Percentiles rank a stretch among this genome's conserved stretches.
phyloP scores from a whole-genome alignment of 2,329 filamentous ascomycete species.

The Volutella citrinella region DNA sequence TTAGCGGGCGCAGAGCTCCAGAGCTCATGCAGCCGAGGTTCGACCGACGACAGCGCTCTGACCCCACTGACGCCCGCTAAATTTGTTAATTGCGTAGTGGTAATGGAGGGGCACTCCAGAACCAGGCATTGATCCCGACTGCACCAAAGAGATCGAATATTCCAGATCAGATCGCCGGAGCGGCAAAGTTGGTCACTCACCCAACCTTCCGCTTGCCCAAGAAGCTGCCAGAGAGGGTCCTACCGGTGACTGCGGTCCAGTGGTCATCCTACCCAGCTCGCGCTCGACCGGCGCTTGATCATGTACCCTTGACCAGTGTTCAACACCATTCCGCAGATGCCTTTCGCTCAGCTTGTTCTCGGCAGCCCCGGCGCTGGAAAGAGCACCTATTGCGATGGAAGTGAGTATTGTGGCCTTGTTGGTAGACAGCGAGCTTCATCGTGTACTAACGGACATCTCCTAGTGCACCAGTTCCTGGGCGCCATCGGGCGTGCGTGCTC shows the following conservation, averaged over 20 bases:
- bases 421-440: too few relatives aligned
- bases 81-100: too few relatives aligned
- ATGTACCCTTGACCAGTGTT: slow-evolving; percentile 25
- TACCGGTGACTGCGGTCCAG: too few relatives aligned
- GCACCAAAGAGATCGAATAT: too few relatives aligned
- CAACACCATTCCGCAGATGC: too few relatives aligned
- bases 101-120: slow-evolving; percentile 23
- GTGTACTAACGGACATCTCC: slow-evolving; percentile 1
- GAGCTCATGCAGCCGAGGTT: slow-evolving; percentile 24
- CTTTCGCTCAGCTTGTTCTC: slow-evolving; percentile 75
- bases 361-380: slow-evolving; percentile 96
- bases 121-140: too few relatives aligned
- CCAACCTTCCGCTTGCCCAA: background rate
- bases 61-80: too few relatives aligned
- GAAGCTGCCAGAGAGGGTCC: too few relatives aligned
- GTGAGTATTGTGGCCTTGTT: too few relatives aligned
- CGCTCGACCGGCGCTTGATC: too few relatives aligned
- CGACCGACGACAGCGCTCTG: too few relatives aligned
- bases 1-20: slow-evolving; percentile 23
- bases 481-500: slow-evolving; percentile 94
- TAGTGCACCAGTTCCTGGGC: slow-evolving; percentile 94
- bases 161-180: background rate
- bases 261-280: too few relatives aligned
- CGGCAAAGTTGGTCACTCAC: background rate
- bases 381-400: slow-evolving; percentile 97